phyloP scores from a whole-genome alignment of 257 asterid species.

The Rhazya stricta region DNA sequence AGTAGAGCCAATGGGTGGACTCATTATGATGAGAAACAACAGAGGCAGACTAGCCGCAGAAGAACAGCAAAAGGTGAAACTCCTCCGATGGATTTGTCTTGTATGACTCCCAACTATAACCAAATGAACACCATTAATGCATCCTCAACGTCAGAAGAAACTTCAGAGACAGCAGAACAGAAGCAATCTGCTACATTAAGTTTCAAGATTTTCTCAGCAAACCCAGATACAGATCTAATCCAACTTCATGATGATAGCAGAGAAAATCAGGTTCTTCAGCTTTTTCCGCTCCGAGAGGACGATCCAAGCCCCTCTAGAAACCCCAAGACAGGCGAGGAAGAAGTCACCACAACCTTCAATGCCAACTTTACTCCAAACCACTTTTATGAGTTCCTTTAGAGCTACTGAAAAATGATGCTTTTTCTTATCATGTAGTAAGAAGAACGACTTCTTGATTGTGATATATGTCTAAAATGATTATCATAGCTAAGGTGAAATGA shows the following conservation, averaged over 20 bases:
- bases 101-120: slow-evolving; percentile 14
- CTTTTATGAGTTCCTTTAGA: slow-evolving; percentile 48
- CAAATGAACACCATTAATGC: slow-evolving; percentile 13
- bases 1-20: slow-evolving; percentile 29
- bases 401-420: background rate
- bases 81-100: slow-evolving; percentile 33
- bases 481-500: background rate
- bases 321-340: slow-evolving; percentile 14
- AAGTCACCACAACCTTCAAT: slow-evolving; percentile 8
- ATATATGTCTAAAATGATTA: background rate
- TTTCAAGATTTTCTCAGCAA: slow-evolving; percentile 10
- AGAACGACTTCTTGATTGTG: background rate
- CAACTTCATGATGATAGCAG: background rate
- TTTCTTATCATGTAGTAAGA: background rate
- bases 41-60: slow-evolving; percentile 23
- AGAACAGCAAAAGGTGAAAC: slow-evolving; percentile 25
- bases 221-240: background rate
- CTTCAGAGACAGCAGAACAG: background rate
- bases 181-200: slow-evolving; percentile 1
- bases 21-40: slow-evolving; percentile 28
- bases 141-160: slow-evolving; percentile 1
- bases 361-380: slow-evolving; percentile 27
- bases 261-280: slow-evolving; percentile 38
- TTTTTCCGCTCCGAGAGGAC: slow-evolving; percentile 36
- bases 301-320: background rate